Evolutionary conservation across 140 eudicot genomes (phyloP).

Genomic region (Ambrosia hybrid): DNA sequence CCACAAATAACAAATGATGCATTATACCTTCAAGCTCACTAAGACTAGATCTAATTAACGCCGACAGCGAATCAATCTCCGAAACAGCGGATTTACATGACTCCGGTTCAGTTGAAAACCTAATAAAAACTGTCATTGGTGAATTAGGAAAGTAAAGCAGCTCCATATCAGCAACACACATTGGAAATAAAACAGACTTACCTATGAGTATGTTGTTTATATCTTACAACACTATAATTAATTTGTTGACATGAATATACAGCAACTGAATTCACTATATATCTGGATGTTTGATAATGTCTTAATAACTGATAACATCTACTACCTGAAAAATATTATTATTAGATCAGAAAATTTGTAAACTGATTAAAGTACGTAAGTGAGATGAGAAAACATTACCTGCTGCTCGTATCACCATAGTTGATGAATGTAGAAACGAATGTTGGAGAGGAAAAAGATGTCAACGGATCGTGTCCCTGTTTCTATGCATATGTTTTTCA

Average conservation of each 20-base stretch:
- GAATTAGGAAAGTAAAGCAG: slow-evolving; percentile 44
- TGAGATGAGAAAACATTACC: slow-evolving; percentile 23
- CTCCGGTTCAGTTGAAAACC: slow-evolving; percentile 68
- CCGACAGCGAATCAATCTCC: slow-evolving; percentile 38
- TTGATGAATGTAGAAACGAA: not conserved
- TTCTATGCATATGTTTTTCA: not conserved
- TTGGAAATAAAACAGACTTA: slow-evolving; percentile 11
- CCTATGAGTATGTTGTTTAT: slow-evolving; percentile 26
- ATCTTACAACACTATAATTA: slow-evolving; percentile 6
- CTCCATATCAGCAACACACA: not conserved
- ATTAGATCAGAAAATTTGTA: not conserved
- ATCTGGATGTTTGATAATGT: slow-evolving; percentile 30
- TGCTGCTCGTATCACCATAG: slow-evolving; percentile 32
- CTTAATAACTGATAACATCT: slow-evolving; percentile 31
- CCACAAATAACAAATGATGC: not conserved
- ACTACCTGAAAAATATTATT: slow-evolving; percentile 12
- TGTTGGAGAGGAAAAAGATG: too few relatives aligned
- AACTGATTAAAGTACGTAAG: not conserved
- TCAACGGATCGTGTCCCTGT: too few relatives aligned
- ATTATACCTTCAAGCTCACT: slow-evolving; percentile 61
- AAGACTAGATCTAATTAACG: slow-evolving; percentile 52
- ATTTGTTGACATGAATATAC: slow-evolving; percentile 15
- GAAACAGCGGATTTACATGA: slow-evolving; percentile 23
- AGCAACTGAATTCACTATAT: slow-evolving; percentile 21
- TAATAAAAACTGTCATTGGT: slow-evolving; percentile 60